Conservation (phyloP, 257 asterid species). For the Nicotiana paniculata region DNA sequence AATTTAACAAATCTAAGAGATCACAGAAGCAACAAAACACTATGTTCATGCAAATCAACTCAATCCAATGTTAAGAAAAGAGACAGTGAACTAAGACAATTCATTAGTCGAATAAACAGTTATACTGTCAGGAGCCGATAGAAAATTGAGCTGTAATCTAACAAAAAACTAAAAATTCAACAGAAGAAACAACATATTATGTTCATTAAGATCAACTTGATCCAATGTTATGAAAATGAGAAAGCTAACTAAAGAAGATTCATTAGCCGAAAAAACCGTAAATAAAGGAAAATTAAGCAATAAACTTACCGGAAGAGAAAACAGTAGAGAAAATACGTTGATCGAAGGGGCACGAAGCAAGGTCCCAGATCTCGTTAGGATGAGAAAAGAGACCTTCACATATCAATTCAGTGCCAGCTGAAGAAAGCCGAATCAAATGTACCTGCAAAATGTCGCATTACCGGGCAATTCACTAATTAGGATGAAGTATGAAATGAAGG, state of each 20-base stretch:
- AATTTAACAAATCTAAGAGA: not conserved
- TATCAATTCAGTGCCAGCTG: constrained; percentile 70
- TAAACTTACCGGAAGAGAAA: constrained; percentile 61
- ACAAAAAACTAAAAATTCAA: no score
- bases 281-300: no score
- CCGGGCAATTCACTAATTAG: not conserved
- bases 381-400: constrained; percentile 96
- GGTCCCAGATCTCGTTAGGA: constrained; percentile 95
- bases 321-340: constrained; percentile 92
- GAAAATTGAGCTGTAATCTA: no score
- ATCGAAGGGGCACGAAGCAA: constrained; percentile 88
- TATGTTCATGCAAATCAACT: not conserved
- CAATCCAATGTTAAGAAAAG: not conserved
- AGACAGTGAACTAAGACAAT: not conserved
- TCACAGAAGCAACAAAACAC: not conserved
- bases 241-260: no score
- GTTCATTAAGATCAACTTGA: no score
- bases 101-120: not conserved
- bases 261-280: no score
- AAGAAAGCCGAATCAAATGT: constrained; percentile 80
- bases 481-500: not conserved
- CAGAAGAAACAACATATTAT: no score
- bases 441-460: constrained; percentile 42
- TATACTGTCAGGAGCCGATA: no score
- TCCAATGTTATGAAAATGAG: no score